Evolutionary conservation across 2,329 filamentous ascomycete genomes (phyloP).

Genomic region (Cyphellophora attinorum): DNA sequence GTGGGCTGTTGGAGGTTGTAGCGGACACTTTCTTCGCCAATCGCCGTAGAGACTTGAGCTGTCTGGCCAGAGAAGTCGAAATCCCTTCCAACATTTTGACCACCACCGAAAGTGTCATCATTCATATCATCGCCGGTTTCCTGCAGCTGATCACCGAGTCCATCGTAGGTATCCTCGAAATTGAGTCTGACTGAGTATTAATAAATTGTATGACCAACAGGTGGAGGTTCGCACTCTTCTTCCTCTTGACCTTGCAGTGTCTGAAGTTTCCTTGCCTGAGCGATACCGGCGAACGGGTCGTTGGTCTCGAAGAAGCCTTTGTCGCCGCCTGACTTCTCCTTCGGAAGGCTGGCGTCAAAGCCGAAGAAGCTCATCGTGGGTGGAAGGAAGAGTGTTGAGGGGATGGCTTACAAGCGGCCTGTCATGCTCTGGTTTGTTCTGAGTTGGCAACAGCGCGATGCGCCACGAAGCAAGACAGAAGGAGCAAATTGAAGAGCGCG

Average conservation of each 20-base stretch:
- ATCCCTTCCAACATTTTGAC: conserved; percentile 66
- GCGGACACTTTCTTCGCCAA: conserved; percentile 83
- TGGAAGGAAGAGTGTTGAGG: too few relatives aligned
- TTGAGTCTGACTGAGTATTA: too few relatives aligned
- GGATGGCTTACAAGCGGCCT: too few relatives aligned
- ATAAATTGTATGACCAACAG: conserved; percentile 23
- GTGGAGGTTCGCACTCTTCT: conserved; percentile 36
- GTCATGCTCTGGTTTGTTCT: too few relatives aligned
- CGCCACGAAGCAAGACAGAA: too few relatives aligned
- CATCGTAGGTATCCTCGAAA: conserved; percentile 97
- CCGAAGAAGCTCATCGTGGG: conserved; percentile 98
- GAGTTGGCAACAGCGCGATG: too few relatives aligned
- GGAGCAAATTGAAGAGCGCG: too few relatives aligned
- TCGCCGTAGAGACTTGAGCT: conserved; percentile 71
- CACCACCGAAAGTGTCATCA: conserved; percentile 79
- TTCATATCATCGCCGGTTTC: conserved; percentile 93
- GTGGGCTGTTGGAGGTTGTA: conserved; percentile 60
- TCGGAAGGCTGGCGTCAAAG: conserved; percentile 62
- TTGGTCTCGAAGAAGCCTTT: conserved; percentile 69
- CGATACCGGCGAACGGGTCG: conserved; percentile 81
- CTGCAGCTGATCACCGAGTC: conserved; percentile 79
- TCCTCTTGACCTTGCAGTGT: conserved; percentile 44
- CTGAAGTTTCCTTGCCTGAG: conserved; percentile 40
- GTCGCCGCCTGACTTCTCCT: conserved; percentile 45
- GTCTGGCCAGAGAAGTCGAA: conserved; percentile 97